Base-by-base conservation (phyloP, 2,329 filamentous ascomycete genomes). In the Diaporthe citri region DNA sequence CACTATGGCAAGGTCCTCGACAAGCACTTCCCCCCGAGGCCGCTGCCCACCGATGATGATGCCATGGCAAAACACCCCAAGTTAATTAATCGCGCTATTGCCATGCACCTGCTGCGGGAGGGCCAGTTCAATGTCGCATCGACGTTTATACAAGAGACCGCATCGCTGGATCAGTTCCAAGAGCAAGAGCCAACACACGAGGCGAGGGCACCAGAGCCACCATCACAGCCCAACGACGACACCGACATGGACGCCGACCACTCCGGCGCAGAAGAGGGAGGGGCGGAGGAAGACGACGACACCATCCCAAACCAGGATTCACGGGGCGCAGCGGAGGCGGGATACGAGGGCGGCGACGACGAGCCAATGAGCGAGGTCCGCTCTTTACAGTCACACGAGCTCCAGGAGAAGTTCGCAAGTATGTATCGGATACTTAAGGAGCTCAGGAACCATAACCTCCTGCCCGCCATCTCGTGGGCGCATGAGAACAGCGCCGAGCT, bases 51-150 rank as follows among this genome's bases (percentile, higher is more conserved):
- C 80, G 94, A 96, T 74, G 92, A 95, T 80, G 95, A 97, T 83
- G 93, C 92, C 46, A 91, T 98, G 83, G 92, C 91, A 1, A 90
- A 92, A 28, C 92, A 97, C 78, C 90, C 93, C 5, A 87, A 89
- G 22, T 88, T 98, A 17, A 95, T 98, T 81, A 97, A 98, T 84
- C 92, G 96, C 74, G 96, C 97, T 9, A 97, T 99, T 79, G 94
- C 94, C 13, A 98, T 98, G 95, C 97, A 99, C 82, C 90, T 99
- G 31, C 89, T 99, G 52, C 94, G 97, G 55, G 96, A 98, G 85
- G 97, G 97, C 66, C 94, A 98, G 81, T 99, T 99, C 83, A 89
- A 89, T 31, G 96, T 98, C 2, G 96, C 96, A 17, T 92, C 93
- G 22, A 95, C 93, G 1, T 98, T 99, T 79, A 90, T 98, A 66